A percentile compares a stretch with the other conserved stretches of the same genome.
These are phyloP conservation scores for Agastache rugosa DNA, from an alignment of 257 asterid species.

Conservation along the genomic window DNA sequence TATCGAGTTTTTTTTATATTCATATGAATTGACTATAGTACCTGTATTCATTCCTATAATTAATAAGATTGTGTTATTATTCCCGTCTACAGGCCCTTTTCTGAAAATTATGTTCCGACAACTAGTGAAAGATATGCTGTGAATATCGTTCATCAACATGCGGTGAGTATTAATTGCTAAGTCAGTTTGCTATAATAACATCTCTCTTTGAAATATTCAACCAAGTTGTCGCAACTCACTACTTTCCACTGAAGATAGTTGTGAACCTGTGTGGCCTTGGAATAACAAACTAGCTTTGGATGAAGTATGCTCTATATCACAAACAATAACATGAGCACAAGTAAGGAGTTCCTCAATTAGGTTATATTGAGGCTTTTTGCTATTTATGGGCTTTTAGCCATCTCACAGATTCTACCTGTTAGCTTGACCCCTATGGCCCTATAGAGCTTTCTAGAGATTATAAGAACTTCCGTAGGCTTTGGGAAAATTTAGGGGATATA, in stretches of 20 bases:
- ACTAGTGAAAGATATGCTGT: conserved; percentile 63
- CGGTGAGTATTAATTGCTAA: conserved; percentile 59
- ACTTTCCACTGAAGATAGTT: neutral
- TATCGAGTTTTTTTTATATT: neutral
- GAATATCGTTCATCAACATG: conserved; percentile 68
- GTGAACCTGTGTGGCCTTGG: neutral
- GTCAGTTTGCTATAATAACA: neutral
- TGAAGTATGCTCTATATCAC: conserved; percentile 16
- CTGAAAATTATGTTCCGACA: conserved; percentile 69
- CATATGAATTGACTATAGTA: conserved; percentile 8
- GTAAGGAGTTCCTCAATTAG: neutral
- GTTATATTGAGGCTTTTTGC: neutral
- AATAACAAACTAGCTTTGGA: neutral
- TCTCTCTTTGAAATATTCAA: conserved; percentile 8
- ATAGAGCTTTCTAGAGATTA: neutral
- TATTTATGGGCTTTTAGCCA: neutral
- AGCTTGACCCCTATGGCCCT: no score
- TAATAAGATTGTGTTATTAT: conserved; percentile 36
- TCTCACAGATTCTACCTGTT: neutral
- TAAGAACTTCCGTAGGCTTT: neutral
- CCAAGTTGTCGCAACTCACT: neutral
- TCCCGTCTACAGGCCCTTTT: conserved; percentile 73
- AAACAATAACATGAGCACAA: neutral
- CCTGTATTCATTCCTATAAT: conserved; percentile 19
- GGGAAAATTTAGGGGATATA: neutral